Base-by-base conservation (phyloP, 352 stramenopile genomes). In the Globisporangium emineosum region DNA sequence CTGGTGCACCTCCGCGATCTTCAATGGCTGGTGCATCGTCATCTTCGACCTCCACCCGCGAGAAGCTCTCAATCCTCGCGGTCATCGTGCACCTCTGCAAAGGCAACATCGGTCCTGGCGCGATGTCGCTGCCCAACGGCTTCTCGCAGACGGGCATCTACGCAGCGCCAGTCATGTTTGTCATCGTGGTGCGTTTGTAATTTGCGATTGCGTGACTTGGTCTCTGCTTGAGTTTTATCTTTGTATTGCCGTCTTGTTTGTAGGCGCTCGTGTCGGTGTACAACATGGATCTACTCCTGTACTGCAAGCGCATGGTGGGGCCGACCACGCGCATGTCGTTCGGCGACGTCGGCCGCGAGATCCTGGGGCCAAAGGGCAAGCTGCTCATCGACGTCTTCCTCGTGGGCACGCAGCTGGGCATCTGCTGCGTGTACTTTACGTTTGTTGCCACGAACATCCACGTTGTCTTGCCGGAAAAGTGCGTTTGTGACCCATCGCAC, bases 401-500 rank as follows among this genome's bases (percentile, higher is more conserved):
- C 25, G 82, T 93, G 21, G 82, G 79, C 53, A 91, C 81, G 29
- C 84, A 93, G 59, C 65, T 91, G 30, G 83, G 82, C 62, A 91
- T 91, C 68, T 93, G 84, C 71, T 93, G 84, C 37, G 82, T 93
- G 35, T 93, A 91, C 66, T 93, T 93, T 60, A 90, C 84, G 5
- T 90, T 93, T 50, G 77, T 93, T n/a, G 84, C 82, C 12, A 91
- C 82, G 1, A 93, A 93, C 58, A 81, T 93, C 66, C 81, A 91
- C 70, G 83, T 86, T 23, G 77, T 93, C 1, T 62, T 93, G 5
- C 81, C 85, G 0, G 62, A 82, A 57, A 76, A 73, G 83, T 90
- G 67, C 30, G 67, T 5, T n/a, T n/a, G n/a, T n/a, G n/a, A n/a
- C n/a, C n/a, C n/a, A n/a, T n/a, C n/a, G n/a, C n/a, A n/a, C n/a